Evolutionary conservation across 257 asterid species (phyloP), one percentile per base, ranked within the genome.

Genomic region (Scutellaria minor): DNA sequence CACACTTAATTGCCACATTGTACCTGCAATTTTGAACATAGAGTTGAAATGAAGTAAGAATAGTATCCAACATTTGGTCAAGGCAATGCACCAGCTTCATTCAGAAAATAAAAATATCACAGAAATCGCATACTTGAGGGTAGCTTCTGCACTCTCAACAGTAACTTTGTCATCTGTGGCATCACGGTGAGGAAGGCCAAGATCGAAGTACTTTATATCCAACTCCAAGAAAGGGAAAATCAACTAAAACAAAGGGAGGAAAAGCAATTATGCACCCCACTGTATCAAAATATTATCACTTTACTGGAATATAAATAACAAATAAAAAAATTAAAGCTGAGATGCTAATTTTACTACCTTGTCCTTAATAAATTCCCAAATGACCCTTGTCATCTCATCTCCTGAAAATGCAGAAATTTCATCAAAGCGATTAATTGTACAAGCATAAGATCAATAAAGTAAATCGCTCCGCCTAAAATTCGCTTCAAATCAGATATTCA

Each of bases 331-430:
- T 78, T 40, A 35, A 70, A 60, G 57, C 39, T 39, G 20, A 35
- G 52, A 72, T 60, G 55, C 45, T 44, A 14, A 31, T 51, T 74
- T 11, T 11, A 42, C 20, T 77, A 92, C 99, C 96, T 95, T 95
- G 80, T 89, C 98, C 81, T 95, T 95, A 82, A 95, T 95, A 70
- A 81, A 84, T 77, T 83, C 71, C 99, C 99, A 95, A 66, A 95
- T 90, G 72, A 95, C 98, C 79, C 98, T 85, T 65, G 99, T 95
- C 99, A 95, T 95, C 85, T 95, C 99, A 83, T 95, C 99, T 60
- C 99, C 99, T 95, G 89, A 78, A 80, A 53, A 56, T 10, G 18
- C 53, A 75, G 47, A 63, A 64, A 71, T 56, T 60, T 41, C 10
- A 57, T 37, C 39, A 64, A 69, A 12, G 7, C 8, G 40, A 59